These are phyloP conservation scores for Diaporthe destruens DNA, from an alignment of 2,329 filamentous ascomycete species.

Conservation along the genomic window DNA sequence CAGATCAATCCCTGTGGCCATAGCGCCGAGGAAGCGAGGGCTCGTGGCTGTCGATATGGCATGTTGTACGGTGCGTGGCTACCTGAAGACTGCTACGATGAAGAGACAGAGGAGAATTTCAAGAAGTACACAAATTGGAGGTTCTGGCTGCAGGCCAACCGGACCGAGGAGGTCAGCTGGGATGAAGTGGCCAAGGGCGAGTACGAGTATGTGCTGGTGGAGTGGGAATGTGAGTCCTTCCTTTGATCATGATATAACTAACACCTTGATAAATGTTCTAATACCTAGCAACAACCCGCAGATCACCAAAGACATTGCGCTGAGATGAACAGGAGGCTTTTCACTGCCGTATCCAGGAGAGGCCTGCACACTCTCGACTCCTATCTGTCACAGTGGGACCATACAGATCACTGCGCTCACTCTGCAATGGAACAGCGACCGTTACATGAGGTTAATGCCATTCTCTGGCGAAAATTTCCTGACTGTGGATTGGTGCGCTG, in stretches of 20 bases:
- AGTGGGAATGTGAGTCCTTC: slow-evolving; percentile 7
- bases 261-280: background rate
- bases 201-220: slow-evolving; percentile 33
- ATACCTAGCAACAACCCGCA: background rate
- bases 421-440: slow-evolving; percentile 19
- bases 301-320: slow-evolving; percentile 8
- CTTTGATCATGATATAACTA: no score
- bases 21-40: slow-evolving; percentile 20
- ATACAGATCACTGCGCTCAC: slow-evolving; percentile 14
- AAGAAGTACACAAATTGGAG: slow-evolving; percentile 26
- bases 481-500: background rate
- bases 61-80: slow-evolving; percentile 35
- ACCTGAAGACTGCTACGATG: slow-evolving; percentile 23
- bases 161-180: slow-evolving; percentile 21
- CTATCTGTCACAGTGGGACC: slow-evolving; percentile 5
- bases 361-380: slow-evolving; percentile 2
- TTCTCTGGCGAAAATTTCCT: background rate
- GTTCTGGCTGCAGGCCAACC: slow-evolving; percentile 12
- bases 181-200: slow-evolving; percentile 28
- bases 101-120: slow-evolving; percentile 33
- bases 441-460: background rate
- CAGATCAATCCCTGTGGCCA: background rate
- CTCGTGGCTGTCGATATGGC: slow-evolving; percentile 27
- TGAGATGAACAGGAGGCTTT: background rate
- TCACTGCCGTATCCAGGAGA: background rate